Evolutionary conservation across 73 alveolate species (phyloP).

Genomic region (Tetrahymena thermophila): DNA sequence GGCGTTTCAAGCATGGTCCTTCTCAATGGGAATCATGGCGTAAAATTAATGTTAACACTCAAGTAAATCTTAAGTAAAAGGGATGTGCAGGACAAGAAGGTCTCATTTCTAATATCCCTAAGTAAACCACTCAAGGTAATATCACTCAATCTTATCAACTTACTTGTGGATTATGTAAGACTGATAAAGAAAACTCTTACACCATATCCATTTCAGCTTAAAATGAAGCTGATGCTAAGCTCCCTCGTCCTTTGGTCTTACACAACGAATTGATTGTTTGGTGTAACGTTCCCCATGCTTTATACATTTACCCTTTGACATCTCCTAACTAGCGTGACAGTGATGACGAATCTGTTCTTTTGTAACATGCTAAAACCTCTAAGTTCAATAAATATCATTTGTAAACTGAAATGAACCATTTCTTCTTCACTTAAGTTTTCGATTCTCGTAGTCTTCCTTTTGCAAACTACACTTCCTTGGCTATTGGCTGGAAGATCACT

Average conservation of each 20-base stretch:
- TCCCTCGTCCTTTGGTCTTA: background rate
- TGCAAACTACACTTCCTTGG: background rate
- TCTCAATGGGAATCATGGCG: constrained; percentile 1
- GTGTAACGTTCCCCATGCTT: background rate
- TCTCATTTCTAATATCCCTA: background rate
- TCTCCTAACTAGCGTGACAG: background rate
- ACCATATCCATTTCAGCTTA: background rate
- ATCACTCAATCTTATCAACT: background rate
- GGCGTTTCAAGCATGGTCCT: background rate
- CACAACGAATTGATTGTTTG: background rate
- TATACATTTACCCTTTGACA: background rate
- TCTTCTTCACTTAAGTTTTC: background rate
- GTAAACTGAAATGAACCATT: background rate
- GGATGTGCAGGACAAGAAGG: background rate
- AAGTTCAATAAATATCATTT: background rate
- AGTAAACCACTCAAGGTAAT: background rate
- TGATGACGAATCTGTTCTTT: background rate
- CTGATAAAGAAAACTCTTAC: background rate
- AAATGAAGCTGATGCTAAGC: background rate
- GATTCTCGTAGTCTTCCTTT: background rate
- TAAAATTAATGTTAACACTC: background rate
- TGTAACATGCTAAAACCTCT: background rate
- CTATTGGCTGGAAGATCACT: background rate
- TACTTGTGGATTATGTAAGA: background rate
- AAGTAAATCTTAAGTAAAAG: background rate